Percentiles rank a stretch among this genome's conserved stretches.
These are phyloP conservation scores for Tetracentron sinense DNA, from an alignment of 164 flowering plant species.

Conservation along the genomic window DNA sequence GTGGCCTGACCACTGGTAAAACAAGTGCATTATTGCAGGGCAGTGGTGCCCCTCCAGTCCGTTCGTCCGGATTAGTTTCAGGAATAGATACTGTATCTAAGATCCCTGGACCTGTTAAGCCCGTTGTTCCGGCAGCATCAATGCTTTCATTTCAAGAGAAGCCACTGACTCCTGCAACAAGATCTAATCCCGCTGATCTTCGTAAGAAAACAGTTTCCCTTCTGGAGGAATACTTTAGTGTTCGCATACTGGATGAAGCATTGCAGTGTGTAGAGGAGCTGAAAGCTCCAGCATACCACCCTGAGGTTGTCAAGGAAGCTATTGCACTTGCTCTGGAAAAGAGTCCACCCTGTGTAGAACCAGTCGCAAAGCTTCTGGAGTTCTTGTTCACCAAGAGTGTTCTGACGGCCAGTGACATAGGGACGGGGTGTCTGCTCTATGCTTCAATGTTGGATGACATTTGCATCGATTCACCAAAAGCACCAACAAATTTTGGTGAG, in stretches of 20 bases:
- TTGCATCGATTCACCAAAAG: constrained; percentile 82
- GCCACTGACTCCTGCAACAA: constrained; percentile 29
- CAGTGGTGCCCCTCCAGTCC: too few relatives aligned
- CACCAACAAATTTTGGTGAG: constrained; percentile 77
- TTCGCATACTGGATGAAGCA: constrained; percentile 72
- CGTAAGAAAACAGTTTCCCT: constrained; percentile 59
- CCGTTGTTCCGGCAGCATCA: constrained; percentile 22
- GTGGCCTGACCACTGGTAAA: constrained; percentile 47
- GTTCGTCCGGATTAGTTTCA: constrained; percentile 25
- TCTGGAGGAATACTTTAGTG: constrained; percentile 74
- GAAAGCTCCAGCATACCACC: constrained; percentile 62
- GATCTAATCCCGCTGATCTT: constrained; percentile 45
- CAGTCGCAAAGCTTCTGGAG: constrained; percentile 54
- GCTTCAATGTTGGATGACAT: constrained; percentile 68
- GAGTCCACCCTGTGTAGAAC: constrained; percentile 66
- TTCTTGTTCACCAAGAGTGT: constrained; percentile 49
- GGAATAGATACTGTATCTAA: constrained; percentile 32
- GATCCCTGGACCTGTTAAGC: constrained; percentile 27
- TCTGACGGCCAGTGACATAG: constrained; percentile 48
- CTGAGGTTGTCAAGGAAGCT: constrained; percentile 78
- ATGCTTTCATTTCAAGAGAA: constrained; percentile 32
- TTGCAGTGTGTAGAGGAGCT: constrained; percentile 81
- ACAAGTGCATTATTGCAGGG: constrained; percentile 64
- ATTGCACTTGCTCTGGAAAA: constrained; percentile 65
- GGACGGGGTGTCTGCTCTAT: constrained; percentile 60